phyloP scores from a whole-genome alignment of 257 asterid species.

The Jacaranda copaia region DNA sequence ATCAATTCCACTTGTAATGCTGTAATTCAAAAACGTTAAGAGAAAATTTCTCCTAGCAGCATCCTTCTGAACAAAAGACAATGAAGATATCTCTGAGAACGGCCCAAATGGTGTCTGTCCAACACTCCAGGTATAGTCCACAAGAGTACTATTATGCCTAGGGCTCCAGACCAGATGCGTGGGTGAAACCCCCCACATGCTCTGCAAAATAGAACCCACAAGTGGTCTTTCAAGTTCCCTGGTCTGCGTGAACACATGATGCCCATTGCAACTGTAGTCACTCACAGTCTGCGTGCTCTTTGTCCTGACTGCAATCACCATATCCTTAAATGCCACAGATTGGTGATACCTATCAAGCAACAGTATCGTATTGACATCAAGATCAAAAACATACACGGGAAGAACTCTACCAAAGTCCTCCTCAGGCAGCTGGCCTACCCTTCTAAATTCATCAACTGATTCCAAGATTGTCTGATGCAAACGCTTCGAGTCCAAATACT shows the following conservation, averaged over 20 bases:
- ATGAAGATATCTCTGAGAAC: constrained; percentile 75
- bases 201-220: constrained; percentile 91
- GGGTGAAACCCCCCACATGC: constrained; percentile 97
- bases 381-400: constrained; percentile 86
- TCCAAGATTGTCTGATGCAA: constrained; percentile 81
- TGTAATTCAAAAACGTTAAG: constrained; percentile 74
- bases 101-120: constrained; percentile 98
- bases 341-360: constrained; percentile 93
- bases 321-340: constrained; percentile 88
- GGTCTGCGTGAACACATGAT: constrained; percentile 81
- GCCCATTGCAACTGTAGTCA: constrained; percentile 86
- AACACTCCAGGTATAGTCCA: constrained; percentile 94
- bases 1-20: constrained; percentile 70
- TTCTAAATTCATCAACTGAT: constrained; percentile 72
- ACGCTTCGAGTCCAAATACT: constrained; percentile 86
- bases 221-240: constrained; percentile 88
- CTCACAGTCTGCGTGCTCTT: constrained; percentile 89
- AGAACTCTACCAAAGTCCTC: constrained; percentile 82
- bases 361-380: constrained; percentile 64
- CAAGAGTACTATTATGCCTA: constrained; percentile 74
- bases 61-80: constrained; percentile 94
- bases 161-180: constrained; percentile 94
- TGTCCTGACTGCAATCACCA: constrained; percentile 93
- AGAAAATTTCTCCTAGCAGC: constrained; percentile 93
- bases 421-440: constrained; percentile 69